Evolutionary conservation across 805 yeast genomes (phyloP), one percentile per base, ranked within the genome.

Genomic region (Sugiyamaella valdiviana): DNA sequence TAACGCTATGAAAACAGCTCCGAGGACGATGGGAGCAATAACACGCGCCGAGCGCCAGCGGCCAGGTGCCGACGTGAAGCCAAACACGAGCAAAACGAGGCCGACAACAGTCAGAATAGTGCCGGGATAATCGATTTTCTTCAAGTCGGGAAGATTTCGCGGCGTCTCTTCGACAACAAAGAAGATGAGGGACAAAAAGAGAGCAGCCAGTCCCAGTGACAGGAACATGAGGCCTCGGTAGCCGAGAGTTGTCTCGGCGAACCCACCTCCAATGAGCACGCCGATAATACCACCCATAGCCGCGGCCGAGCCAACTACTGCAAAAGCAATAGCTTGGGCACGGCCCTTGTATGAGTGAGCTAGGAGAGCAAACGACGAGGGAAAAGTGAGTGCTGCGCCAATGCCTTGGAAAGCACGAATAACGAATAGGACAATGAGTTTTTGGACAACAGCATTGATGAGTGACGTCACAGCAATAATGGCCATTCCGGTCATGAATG

Each of bases 401-500:
- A 72, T 55, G 10, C 78, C 78, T 54, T 73, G 78, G 1, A 74
- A 44, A 1, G 76, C 75, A 53, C 77, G 61, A 44, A 74, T 64
- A 0, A 73, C 66, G 44, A 72, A 68, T 44, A 74, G 56, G 1
- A 61, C 71, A 39, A 62, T 67, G 43, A 60, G 53, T n/a, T 67
- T 59, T 15, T 63, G 62, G 39, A 72, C 65, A 5, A 64, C 53
- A 0, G 74, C 77, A 52, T 63, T 54, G 3, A 72, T 54, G 14
- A 73, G 56, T 3, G 69, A 58, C 37, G 58, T 55, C 1, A 68
- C 38, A 3, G 63, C 57, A 36, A 62, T 49, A 6, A 49, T 20
- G 26, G 55, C 52, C 24, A 64, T 44, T 15, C 68, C 66, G 12
- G 48, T 24, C 1, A 57, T 43, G 43, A 63, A 69, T 3, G 69